Evolutionary conservation across 306 rosid genomes (phyloP).

Genomic region (Gastrolobium bilobum): DNA sequence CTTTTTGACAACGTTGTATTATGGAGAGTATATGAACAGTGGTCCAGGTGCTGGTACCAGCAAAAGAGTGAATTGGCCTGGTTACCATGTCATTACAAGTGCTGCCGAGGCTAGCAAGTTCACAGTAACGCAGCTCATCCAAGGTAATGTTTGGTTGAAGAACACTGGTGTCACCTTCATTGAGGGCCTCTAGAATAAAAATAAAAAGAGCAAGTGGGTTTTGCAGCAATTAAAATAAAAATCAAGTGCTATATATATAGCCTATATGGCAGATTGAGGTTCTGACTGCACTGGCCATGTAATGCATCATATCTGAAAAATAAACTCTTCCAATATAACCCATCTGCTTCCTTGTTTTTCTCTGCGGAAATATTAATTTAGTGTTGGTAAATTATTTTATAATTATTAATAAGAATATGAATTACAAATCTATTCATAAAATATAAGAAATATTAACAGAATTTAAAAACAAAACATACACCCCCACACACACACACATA

Average conservation of each 20-base stretch:
- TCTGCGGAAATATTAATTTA: too few relatives aligned
- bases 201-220: background rate
- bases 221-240: background rate
- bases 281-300: background rate
- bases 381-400: too few relatives aligned
- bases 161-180: conserved; percentile 62
- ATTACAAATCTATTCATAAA: too few relatives aligned
- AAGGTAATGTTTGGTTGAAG: conserved; percentile 75
- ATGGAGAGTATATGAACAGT: conserved; percentile 70
- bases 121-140: conserved; percentile 68
- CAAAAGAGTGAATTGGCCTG: conserved; percentile 76
- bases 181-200: conserved; percentile 55
- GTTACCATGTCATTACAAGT: conserved; percentile 60
- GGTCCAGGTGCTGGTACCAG: conserved; percentile 73
- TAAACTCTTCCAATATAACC: background rate
- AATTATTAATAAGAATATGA: too few relatives aligned
- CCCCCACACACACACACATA: too few relatives aligned
- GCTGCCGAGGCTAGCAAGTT: conserved; percentile 59
- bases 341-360: background rate
- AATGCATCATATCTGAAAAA: background rate
- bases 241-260: background rate
- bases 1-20: conserved; percentile 60
- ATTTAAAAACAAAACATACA: too few relatives aligned
- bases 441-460: too few relatives aligned
- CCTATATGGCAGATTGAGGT: background rate